These are phyloP conservation scores for Ruellia speciosa DNA, from an alignment of 305 asterid species.

Conservation along the genomic window DNA sequence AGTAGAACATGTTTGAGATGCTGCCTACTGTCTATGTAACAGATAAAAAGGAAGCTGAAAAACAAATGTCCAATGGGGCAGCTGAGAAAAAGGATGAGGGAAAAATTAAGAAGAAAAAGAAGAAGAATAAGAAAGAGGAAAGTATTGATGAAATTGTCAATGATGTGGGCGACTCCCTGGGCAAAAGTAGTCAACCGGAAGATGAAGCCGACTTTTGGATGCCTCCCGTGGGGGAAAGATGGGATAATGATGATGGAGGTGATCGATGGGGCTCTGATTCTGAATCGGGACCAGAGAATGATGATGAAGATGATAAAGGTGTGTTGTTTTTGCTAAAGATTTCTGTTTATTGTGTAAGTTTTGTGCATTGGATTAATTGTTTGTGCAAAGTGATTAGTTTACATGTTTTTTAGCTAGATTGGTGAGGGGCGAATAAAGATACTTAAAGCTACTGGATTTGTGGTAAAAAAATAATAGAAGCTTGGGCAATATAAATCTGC, in stretches of 20 bases:
- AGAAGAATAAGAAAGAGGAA: constrained; percentile 30
- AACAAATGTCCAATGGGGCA: constrained; percentile 28
- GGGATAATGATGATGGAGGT: constrained; percentile 88
- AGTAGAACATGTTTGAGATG: constrained; percentile 16
- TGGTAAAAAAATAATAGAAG: not conserved
- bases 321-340: constrained; percentile 1
- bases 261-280: constrained; percentile 68
- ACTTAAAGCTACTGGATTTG: not conserved
- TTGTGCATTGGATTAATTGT: not conserved
- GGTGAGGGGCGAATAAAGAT: not conserved
- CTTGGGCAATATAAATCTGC: not conserved
- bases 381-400: not conserved
- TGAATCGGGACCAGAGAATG: constrained; percentile 47
- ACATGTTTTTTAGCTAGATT: not conserved
- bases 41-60: constrained; percentile 56
- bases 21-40: too few species aligned
- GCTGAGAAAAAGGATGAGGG: constrained; percentile 26
- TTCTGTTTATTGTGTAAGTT: not conserved
- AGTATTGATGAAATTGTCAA: constrained; percentile 33
- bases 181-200: constrained; percentile 39
- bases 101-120: constrained; percentile 31
- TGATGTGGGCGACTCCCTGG: constrained; percentile 46
- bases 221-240: constrained; percentile 82
- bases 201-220: constrained; percentile 68
- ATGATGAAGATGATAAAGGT: constrained; percentile 53